phyloP scores from a whole-genome alignment of 805 yeast species.

The Suhomyces pyralidae region DNA sequence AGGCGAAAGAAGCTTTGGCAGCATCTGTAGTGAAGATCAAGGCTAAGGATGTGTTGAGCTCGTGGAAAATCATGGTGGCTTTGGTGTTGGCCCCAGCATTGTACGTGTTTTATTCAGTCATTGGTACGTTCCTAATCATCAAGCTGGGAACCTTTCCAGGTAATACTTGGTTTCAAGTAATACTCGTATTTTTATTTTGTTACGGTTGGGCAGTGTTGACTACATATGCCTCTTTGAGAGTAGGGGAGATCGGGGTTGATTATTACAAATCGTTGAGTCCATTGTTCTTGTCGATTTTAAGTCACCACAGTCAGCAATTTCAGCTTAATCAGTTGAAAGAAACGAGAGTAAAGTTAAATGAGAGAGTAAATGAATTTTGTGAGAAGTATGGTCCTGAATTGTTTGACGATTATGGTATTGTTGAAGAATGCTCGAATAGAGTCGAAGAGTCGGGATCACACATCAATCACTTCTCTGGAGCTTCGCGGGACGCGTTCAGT shows the following conservation, averaged over 20 bases:
- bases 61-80: constrained; percentile 45
- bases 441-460: constrained; percentile 3
- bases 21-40: constrained; percentile 38
- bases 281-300: constrained; percentile 30
- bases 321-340: constrained; percentile 33
- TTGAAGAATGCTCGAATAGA: constrained; percentile 23
- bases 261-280: constrained; percentile 40
- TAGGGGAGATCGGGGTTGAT: constrained; percentile 43
- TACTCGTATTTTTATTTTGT: constrained; percentile 25
- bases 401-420: constrained; percentile 35
- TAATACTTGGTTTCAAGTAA: constrained; percentile 8
- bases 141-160: constrained; percentile 12
- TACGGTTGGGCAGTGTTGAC: constrained; percentile 38
- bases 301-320: constrained; percentile 24
- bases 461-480: background rate
- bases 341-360: constrained; percentile 24
- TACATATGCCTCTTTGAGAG: constrained; percentile 40
- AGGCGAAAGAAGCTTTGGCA: constrained; percentile 39
- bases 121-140: constrained; percentile 27
- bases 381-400: constrained; percentile 36
- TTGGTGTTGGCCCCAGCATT: constrained; percentile 39
- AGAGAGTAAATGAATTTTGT: constrained; percentile 33
- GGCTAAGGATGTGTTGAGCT: constrained; percentile 41
- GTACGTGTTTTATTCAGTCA: constrained; percentile 36
- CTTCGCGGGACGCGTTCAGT: constrained; percentile 7